Evolutionary conservation across 768 basidiomycete genomes (phyloP).

Genomic region (Cystobasidium tubakii): DNA sequence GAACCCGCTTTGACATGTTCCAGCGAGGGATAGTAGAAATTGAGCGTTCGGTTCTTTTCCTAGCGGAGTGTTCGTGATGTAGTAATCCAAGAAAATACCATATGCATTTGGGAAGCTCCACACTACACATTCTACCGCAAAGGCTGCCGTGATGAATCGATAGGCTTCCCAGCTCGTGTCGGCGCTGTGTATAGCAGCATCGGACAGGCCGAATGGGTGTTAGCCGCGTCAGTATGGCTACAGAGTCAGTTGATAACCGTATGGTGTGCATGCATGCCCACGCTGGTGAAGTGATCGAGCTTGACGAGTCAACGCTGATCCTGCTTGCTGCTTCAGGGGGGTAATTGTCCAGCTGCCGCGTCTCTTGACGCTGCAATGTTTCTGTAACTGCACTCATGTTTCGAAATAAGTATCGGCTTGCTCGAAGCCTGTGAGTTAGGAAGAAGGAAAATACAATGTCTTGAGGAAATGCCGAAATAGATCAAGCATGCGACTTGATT

Average conservation of each 20-base stretch:
- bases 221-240: neutral
- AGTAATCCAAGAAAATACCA: constrained; percentile 13
- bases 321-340: neutral
- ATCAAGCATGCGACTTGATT: no score
- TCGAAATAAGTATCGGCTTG: no score
- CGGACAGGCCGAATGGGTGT: neutral
- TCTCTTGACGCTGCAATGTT: neutral
- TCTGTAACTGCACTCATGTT: neutral
- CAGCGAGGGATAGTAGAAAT: constrained; percentile 18
- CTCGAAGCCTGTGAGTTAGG: neutral
- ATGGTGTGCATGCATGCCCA: neutral
- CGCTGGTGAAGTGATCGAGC: constrained; percentile 6
- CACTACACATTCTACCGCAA: constrained; percentile 9
- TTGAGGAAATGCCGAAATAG: no score
- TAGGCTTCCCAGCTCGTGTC: constrained; percentile 6
- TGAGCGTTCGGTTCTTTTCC: neutral
- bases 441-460: no score
- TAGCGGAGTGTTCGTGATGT: constrained; percentile 8
- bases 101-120: constrained; percentile 30
- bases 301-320: neutral
- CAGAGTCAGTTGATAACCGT: neutral
- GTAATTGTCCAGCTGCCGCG: neutral
- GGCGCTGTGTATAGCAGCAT: neutral
- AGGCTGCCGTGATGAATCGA: neutral
- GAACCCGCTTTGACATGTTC: constrained; percentile 17